A percentile compares a stretch with the other conserved stretches of the same genome.
Conservation (phyloP, 306 rosid species). For the Trifolium fragiferum region DNA sequence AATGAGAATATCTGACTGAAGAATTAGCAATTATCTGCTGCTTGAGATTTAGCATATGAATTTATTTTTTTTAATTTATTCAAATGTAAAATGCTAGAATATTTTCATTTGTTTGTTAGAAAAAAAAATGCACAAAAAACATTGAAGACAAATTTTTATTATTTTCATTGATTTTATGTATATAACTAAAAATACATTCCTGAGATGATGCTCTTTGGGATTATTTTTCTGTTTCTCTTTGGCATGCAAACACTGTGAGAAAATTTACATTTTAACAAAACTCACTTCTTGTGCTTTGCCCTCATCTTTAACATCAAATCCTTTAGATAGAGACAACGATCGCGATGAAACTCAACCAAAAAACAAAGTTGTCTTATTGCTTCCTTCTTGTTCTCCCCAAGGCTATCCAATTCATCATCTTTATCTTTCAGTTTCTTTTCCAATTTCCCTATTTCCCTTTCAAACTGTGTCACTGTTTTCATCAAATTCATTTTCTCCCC, state of each 20-base stretch:
- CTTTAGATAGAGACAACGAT: conserved; percentile 54
- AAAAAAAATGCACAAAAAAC: background rate
- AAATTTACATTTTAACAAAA: background rate
- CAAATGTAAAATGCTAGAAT: background rate
- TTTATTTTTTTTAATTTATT: background rate
- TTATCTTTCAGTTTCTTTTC: conserved; percentile 60
- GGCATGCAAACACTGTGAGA: background rate
- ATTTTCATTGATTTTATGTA: conserved; percentile 9
- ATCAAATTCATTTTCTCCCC: conserved; percentile 64
- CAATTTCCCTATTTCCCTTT: conserved; percentile 57
- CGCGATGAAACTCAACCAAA: conserved; percentile 67
- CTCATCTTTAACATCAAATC: conserved; percentile 34
- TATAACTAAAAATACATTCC: background rate
- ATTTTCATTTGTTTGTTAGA: conserved; percentile 2
- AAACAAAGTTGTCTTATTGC: conserved; percentile 82
- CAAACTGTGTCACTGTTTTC: conserved; percentile 53
- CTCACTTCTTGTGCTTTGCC: background rate
- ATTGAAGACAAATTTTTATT: background rate
- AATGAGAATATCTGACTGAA: conserved; percentile 67
- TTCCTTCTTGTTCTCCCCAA: conserved; percentile 76
- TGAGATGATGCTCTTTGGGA: background rate
- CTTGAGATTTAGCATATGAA: background rate
- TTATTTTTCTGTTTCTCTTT: conserved; percentile 10
- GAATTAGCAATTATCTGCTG: conserved; percentile 19
- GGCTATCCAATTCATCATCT: conserved; percentile 56